Base-by-base conservation (phyloP, 192 early-diverging fungal genomes). In the Gaertneriomyces semiglobifer region DNA sequence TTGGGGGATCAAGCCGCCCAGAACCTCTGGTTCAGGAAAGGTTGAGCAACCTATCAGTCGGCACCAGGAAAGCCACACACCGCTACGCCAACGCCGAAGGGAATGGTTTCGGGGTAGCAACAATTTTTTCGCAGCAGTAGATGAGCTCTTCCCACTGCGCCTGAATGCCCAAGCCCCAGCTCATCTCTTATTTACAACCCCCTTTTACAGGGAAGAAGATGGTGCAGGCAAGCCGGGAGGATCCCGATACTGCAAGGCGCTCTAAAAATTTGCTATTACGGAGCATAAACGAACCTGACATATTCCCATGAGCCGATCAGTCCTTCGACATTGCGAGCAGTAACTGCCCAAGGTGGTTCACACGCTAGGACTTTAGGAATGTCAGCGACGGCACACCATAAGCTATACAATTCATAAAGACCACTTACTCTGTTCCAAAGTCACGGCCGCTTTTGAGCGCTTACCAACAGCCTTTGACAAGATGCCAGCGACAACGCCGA, bases 31-130 rank as follows among this genome's bases (percentile, higher is more conserved):
- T 50, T 50, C 48, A 50, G 48, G 48, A 50, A 50, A 50, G 48
- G 48, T 50, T 50, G 48, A 50, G 48, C 48, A 50, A 50, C 48
- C 48, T 50, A 18, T 50, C 48, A 50, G 48, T 50, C 48, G 48
- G 48, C 48, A 50, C 48, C 48, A 50, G 48, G 48, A 50, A 50
- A 18, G 48, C 48, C 48, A 50, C 11, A 50, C 48, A 50, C 48
- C 48, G 48, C 48, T 12, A 12, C 48, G 1, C 18, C 48, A 50
- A 3, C 48, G 48, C 48, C 48, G 48, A n/a, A 50, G 48, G 48
- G 48, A 50, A 50, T 0, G 48, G 18, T 50, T 50, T 50, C 48
- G 18, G 48, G 48, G 48, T 50, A 12, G 12, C 48, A 50, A 50
- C 48, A 50, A 48, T 48, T n/a, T 48, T 48, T 48, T 48, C 47